Percentiles rank a stretch among this genome's conserved stretches.
These are phyloP conservation scores for Leucosporidium creatinivorum DNA, from an alignment of 768 basidiomycete genomes.

Conservation along the genomic window DNA sequence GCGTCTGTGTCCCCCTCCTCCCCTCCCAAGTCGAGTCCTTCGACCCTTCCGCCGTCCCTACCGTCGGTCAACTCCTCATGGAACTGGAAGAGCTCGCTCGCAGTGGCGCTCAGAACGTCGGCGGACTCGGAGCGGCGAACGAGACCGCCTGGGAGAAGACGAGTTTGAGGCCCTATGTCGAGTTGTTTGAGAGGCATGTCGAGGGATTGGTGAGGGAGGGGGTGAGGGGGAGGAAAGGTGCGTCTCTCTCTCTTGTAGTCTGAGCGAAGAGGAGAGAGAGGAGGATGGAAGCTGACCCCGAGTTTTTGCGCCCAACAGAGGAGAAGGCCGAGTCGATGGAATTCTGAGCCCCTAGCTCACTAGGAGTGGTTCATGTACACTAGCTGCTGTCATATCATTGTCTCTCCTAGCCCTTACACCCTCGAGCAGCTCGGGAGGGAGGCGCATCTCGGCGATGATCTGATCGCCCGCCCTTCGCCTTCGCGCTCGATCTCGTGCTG, in stretches of 20 bases:
- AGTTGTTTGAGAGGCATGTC: slow-evolving; percentile 74
- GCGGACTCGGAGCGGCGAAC: neutral
- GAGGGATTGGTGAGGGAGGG: slow-evolving; percentile 41
- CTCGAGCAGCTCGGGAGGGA: no score
- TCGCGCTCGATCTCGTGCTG: neutral
- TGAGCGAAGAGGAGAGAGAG: no score
- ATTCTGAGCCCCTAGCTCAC: neutral
- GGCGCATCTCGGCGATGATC: no score
- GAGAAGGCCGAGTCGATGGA: neutral
- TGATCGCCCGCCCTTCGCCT: no score
- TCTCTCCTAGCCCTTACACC: no score
- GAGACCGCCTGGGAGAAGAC: slow-evolving; percentile 72
- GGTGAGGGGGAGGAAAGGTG: neutral
- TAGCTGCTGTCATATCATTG: neutral
- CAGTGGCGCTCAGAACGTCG: neutral
- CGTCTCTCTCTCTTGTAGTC: neutral
- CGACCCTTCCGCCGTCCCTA: slow-evolving; percentile 78
- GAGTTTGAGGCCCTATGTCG: slow-evolving; percentile 78
- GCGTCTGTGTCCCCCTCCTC: slow-evolving; percentile 89
- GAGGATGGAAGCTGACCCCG: no score
- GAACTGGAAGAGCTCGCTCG: slow-evolving; percentile 56
- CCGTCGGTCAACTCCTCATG: slow-evolving; percentile 67
- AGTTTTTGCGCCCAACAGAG: no score
- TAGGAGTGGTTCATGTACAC: neutral
- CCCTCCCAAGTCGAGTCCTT: slow-evolving; percentile 67